Evolutionary conservation across 2,329 filamentous ascomycete species (phyloP).

Genomic region (Sclerotinia glacialis): DNA sequence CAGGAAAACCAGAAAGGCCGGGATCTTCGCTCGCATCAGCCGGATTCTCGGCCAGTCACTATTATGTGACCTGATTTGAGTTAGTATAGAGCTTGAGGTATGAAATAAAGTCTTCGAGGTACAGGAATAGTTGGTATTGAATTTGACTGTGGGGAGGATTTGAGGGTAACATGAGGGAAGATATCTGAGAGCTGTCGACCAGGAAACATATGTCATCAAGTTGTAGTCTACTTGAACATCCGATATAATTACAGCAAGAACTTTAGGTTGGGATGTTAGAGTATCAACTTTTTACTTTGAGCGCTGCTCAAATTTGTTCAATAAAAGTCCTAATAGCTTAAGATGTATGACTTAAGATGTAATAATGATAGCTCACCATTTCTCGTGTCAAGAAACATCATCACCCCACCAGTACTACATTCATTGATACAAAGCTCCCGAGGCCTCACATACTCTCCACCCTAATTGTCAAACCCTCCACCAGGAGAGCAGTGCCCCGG

Average conservation of each 20-base stretch:
- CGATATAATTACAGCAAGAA: background rate
- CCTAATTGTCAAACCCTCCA: slow-evolving; percentile 15
- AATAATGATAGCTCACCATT: background rate
- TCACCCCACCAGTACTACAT: background rate
- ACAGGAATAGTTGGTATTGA: background rate
- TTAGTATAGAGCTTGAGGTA: background rate
- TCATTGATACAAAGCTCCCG: slow-evolving; percentile 12
- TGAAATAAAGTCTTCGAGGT: background rate
- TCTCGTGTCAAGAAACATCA: slow-evolving; percentile 11
- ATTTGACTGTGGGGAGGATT: background rate
- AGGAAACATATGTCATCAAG: background rate
- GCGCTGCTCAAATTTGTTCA: background rate
- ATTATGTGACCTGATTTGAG: slow-evolving; percentile 3
- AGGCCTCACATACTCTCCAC: slow-evolving; percentile 14
- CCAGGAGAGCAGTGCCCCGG: slow-evolving; percentile 13
- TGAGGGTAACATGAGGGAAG: background rate
- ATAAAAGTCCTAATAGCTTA: background rate
- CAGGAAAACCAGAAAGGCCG: background rate
- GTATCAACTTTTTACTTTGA: background rate
- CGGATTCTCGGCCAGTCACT: slow-evolving; percentile 5
- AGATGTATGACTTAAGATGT: too few species aligned
- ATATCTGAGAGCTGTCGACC: background rate
- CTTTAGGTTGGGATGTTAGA: background rate
- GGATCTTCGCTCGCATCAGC: background rate
- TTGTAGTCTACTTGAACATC: background rate